Evolutionary conservation across 2,329 filamentous ascomycete genomes (phyloP), one percentile per base, ranked within the genome.

Genomic region (Arthroderma sp.): DNA sequence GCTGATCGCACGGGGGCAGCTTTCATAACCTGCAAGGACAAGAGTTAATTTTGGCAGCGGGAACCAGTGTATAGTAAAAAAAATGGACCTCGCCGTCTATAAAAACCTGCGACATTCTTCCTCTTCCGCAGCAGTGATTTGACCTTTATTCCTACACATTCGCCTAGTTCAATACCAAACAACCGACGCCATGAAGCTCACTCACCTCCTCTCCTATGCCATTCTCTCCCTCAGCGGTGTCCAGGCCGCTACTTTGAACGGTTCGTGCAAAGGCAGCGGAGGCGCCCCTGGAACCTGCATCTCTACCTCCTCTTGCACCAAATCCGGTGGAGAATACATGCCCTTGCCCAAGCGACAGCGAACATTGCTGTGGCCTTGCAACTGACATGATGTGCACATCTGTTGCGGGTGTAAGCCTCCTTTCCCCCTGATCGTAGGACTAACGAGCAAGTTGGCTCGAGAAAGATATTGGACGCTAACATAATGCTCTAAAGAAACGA

Each of bases 381-480:
- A 51, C 43, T 4, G 55, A 56, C 43, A 43, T 56, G 39, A 56
- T 56, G 55, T 56, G 55, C 43, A 56, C 55, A 13, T 37, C 55
- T 35, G 28, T 7, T 21, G 33, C n/a, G 25, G 38, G 51, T 66
- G 65, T 60, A 63, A 65, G 62, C 47, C 58, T 35, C 44, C 60
- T 19, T 61, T 62, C 19, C 59, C 66, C 41, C 55, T 61, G 23
- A 62, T 60, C 13, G 64, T 63, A 13, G 58, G 61, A 41, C 62
- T 57, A 19, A 61, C 66, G 23, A 63, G 66, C 19, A 59, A 38
- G 4, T 57, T 41, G 4, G 64, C 61, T 38, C 63, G 63, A 15
- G 64, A 61, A 8, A 58, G 55, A 63, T 31, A 59, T 62, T 56
- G 55, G 62, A 35, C n/a, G n/a, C 62, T 67, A 28, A 62, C 56